These are phyloP conservation scores for Xylariales sp. DNA, from an alignment of 2,329 filamentous ascomycete genomes.

Conservation along the genomic window DNA sequence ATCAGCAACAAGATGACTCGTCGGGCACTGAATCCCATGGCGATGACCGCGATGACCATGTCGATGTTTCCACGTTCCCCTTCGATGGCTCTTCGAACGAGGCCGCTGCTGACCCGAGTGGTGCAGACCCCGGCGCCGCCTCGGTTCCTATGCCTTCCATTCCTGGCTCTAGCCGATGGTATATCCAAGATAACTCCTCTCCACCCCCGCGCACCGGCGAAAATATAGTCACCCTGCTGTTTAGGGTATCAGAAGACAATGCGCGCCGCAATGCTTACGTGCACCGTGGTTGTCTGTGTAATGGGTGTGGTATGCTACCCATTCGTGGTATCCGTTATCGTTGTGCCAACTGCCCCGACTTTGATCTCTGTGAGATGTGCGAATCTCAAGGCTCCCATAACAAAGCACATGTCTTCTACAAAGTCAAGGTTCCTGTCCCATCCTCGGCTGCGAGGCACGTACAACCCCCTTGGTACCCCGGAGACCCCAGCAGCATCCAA, in stretches of 20 bases:
- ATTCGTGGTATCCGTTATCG: conserved; percentile 94
- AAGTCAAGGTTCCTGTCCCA: conserved; percentile 89
- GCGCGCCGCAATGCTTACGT: conserved; percentile 88
- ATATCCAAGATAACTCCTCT: conserved; percentile 56
- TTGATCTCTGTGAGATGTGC: conserved; percentile 93
- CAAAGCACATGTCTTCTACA: conserved; percentile 97
- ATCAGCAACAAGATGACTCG: conserved; percentile 51
- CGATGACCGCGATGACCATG: conserved; percentile 64
- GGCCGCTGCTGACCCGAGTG: conserved; percentile 42
- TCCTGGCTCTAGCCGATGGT: conserved; percentile 58
- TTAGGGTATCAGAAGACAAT: conserved; percentile 93
- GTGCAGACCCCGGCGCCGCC: conserved; percentile 37
- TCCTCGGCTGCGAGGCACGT: conserved; percentile 84
- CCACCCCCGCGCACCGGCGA: conserved; percentile 70
- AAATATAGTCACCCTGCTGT: conserved; percentile 85
- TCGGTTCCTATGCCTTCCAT: conserved; percentile 35
- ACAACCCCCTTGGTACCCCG: conserved; percentile 87
- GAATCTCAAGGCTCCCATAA: conserved; percentile 82
- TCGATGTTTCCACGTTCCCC: conserved; percentile 47
- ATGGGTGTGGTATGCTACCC: conserved; percentile 86
- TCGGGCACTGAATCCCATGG: conserved; percentile 55
- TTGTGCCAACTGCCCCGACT: conserved; percentile 95
- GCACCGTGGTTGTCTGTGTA: conserved; percentile 92
- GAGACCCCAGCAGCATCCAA: conserved; percentile 79
- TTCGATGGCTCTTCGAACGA: conserved; percentile 51